These are phyloP conservation scores for Tuctoria greenei DNA, from an alignment of 176 grass and related monocot species.

Conservation along the genomic window DNA sequence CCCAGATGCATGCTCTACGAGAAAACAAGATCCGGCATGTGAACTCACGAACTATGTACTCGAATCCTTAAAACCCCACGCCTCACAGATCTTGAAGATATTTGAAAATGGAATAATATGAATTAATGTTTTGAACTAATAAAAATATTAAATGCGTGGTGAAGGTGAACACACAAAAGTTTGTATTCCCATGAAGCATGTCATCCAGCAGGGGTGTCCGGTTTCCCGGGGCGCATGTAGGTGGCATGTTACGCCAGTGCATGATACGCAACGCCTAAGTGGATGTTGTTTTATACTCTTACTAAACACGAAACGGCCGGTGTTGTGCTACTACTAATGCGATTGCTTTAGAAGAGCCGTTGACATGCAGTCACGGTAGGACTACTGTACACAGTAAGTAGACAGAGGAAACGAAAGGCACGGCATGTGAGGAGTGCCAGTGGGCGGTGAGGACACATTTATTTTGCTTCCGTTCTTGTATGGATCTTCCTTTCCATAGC, in stretches of 20 bases:
- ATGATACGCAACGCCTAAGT: background rate
- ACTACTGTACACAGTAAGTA: background rate
- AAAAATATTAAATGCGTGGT: no score
- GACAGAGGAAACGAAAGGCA: background rate
- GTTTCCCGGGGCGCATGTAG: slow-evolving; percentile 2
- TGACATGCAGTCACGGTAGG: background rate
- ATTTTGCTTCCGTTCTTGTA: slow-evolving; percentile 24
- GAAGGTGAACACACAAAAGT: no score
- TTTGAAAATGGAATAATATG: background rate
- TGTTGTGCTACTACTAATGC: background rate
- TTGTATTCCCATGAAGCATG: background rate
- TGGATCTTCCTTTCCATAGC: background rate
- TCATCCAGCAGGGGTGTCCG: slow-evolving; percentile 2
- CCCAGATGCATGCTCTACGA: background rate
- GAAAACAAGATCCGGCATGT: background rate
- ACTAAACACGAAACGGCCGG: background rate
- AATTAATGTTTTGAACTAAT: background rate
- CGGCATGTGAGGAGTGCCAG: background rate
- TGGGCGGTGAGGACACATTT: background rate
- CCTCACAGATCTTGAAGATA: background rate
- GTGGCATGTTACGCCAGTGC: background rate
- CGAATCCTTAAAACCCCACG: background rate
- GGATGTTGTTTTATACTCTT: background rate
- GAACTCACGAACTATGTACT: background rate
- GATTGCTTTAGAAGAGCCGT: no score